Base-by-base conservation (phyloP, 495 filamentous ascomycete genomes). In the Cudoniella acicularis region DNA sequence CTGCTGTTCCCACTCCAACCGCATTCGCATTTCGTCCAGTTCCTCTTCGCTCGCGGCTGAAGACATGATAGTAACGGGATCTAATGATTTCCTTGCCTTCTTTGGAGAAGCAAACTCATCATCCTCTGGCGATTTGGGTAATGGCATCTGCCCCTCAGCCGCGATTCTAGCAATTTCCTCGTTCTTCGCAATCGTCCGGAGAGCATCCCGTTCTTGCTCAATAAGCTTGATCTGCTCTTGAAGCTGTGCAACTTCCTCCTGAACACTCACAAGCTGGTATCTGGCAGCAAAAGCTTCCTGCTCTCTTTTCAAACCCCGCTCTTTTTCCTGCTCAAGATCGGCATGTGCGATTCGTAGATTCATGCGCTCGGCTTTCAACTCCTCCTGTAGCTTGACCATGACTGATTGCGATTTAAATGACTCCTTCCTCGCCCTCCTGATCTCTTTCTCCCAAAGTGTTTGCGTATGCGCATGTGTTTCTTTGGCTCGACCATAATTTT, bases 371-470 rank as follows among this genome's bases (percentile, higher is more conserved):
- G 86, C 72, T 64, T 93, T 92, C 55, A 93, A 72, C 64, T 96
- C 90, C 60, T 95, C 90, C 67, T 95, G 91, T 11, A 86, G 63
- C 65, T 95, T 91, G 20, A 94, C 86, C 13, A 90, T 67, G 1
- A 77, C 73, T 13, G 89, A 92, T 11, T 90, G 89, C 2, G 87
- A 83, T 50, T 90, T 93, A 75, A 91, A 95, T 0, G 87, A 86
- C 64, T 94, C 90, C 70, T 93, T 95, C 26, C 88, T 78, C n/a
- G 87, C 83, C 49, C 87, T 83, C 47, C 88, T 76, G 36, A 93
- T 85, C 68, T 95, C 91, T 65, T 94, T 95, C 71, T 95, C 90
- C 75, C 88, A 93, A 23, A 91, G 72, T 21, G 83, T 68, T 68
- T 87, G 79, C 55, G 89, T 86, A 66, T 91, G 85, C 16, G 79